Evolutionary conservation across 768 basidiomycete genomes (phyloP), one percentile per base, ranked within the genome.

Genomic region (Suillus variegatus): DNA sequence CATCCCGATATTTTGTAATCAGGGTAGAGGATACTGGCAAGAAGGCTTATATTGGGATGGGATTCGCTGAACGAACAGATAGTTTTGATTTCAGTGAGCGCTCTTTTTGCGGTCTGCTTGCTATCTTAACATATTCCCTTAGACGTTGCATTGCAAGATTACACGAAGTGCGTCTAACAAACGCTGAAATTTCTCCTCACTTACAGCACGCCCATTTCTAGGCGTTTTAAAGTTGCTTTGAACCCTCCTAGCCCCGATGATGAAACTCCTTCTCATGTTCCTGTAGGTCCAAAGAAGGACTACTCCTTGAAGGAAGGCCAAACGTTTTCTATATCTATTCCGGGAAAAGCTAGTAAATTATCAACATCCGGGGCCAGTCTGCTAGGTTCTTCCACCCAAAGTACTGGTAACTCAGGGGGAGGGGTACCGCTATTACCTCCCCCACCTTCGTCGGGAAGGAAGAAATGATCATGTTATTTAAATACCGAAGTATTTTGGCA

Each of bases 241-340:
- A 86, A 90, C 67, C 86, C 85, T 20, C 75, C 79, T 6, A 75
- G 80, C 58, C 74, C 85, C 7, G 73, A 78, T 10, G 70, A 80
- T 10, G 79, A 81, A 8, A 67, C 80, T 6, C 74, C 85, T 2
- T 90, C 91, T n/a, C 85, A 90, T 68, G 69, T 91, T 64, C 90
- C 94, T 14, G 66, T 83, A 10, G 93, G 90, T 12, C 93, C 94
- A 2, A 95, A 94, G 82, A 93, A 94, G 76, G 95, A 98, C 70
- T 97, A 95, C 77, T 92, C 91, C 46, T 79, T 98, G 70, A 97
- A 97, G 76, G 94, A 95, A 70, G 95, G 95, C 10, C 93, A 98
- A 75, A 97, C 95, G 0, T 96, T 98, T 76, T 90, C 91, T 6
- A 97, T 98, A 68, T 81, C 86, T 41, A 93, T 97, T 65, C 96